These are phyloP conservation scores for Diplocarpon rosae DNA, from an alignment of 2,329 filamentous ascomycete genomes.

Conservation along the genomic window DNA sequence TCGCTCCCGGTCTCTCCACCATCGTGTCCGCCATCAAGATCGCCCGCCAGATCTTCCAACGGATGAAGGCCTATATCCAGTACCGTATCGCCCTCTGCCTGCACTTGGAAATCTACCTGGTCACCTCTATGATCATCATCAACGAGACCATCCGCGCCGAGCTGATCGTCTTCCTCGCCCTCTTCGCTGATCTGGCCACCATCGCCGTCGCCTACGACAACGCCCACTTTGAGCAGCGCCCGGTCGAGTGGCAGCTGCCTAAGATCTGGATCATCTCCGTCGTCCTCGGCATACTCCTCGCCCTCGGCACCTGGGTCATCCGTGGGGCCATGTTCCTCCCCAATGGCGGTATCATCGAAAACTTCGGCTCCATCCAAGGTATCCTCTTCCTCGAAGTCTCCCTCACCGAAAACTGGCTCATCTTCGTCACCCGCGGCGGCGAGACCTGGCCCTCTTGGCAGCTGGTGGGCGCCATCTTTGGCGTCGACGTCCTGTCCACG, in stretches of 20 bases:
- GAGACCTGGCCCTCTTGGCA: constrained; percentile 68
- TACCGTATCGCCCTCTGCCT: constrained; percentile 90
- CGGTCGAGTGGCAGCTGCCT: constrained; percentile 70
- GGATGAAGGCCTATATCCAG: constrained; percentile 93
- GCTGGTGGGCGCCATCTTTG: constrained; percentile 57
- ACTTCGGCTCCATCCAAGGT: constrained; percentile 64
- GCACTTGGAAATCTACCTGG: constrained; percentile 75
- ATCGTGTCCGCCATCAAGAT: constrained; percentile 92
- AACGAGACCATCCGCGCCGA: constrained; percentile 64
- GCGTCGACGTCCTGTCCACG: constrained; percentile 61
- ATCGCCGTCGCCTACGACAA: constrained; percentile 73
- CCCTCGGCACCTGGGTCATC: constrained; percentile 61
- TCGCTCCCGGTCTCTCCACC: constrained; percentile 79
- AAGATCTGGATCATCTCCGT: constrained; percentile 73
- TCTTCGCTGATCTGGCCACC: constrained; percentile 70
- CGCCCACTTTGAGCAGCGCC: constrained; percentile 62
- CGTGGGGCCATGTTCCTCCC: constrained; percentile 58
- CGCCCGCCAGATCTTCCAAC: constrained; percentile 90
- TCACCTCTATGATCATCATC: constrained; percentile 69
- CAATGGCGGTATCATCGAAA: constrained; percentile 63
- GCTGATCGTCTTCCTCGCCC: constrained; percentile 67
- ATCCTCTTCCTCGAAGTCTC: constrained; percentile 65
- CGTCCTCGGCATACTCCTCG: constrained; percentile 56
- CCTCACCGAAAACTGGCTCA: constrained; percentile 68
- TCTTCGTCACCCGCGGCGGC: constrained; percentile 65